Percentiles rank a stretch among this genome's conserved stretches.
Conservation (phyloP, 2,329 filamentous ascomycete genomes). For the Fusarium chuoi region DNA sequence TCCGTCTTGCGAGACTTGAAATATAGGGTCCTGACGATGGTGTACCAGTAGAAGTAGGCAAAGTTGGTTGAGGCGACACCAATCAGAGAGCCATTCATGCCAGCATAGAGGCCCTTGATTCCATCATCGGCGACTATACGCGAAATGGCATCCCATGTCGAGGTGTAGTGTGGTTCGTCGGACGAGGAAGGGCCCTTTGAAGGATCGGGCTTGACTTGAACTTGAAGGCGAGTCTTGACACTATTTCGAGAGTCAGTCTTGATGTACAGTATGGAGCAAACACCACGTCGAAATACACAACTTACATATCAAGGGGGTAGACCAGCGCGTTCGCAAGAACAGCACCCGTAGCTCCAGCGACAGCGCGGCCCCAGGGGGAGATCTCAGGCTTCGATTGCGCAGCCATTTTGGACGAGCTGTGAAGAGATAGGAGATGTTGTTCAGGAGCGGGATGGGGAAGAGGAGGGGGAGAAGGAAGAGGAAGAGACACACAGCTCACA, state of each 20-base stretch:
- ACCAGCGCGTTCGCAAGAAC: constrained; percentile 95
- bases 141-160: constrained; percentile 86
- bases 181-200: constrained; percentile 55
- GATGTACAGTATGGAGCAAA: background rate
- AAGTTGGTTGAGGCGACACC: constrained; percentile 98
- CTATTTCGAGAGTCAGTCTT: constrained; percentile 56
- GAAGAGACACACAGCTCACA: constrained; percentile 7
- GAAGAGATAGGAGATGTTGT: background rate
- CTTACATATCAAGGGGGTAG: constrained; percentile 96
- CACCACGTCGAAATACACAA: constrained; percentile 16
- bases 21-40: constrained; percentile 85
- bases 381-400: constrained; percentile 75
- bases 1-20: constrained; percentile 65
- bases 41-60: constrained; percentile 99
- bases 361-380: constrained; percentile 91
- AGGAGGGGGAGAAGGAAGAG: background rate
- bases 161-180: constrained; percentile 77
- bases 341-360: constrained; percentile 91
- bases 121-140: constrained; percentile 88
- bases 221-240: constrained; percentile 95
- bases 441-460: background rate
- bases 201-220: constrained; percentile 79
- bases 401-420: constrained; percentile 54
- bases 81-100: constrained; percentile 85
- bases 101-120: constrained; percentile 83